Base-by-base conservation (phyloP, 768 basidiomycete species). In the Omphalotus guepiniiformis region DNA sequence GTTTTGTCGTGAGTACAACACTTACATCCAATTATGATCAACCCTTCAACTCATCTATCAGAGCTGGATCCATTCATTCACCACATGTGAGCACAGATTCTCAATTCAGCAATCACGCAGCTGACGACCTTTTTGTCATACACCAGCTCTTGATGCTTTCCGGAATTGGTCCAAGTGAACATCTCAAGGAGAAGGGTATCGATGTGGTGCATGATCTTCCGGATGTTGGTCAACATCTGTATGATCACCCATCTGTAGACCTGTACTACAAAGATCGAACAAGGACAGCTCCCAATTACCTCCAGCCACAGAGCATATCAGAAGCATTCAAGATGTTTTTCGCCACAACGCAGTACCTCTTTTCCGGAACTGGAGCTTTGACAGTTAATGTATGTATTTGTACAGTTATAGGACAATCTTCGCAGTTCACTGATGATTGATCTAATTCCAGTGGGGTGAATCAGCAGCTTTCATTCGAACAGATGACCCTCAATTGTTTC, bases 171-270 rank as follows among this genome's bases (percentile, higher is more conserved):
- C 85, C 88, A 28, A 71, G 73, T 2, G 68, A 68, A 1, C 72
- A 85, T 11, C 70, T 92, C 29, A 53, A 67, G 9, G 60, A 68
- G 29, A 66, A 81, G 47, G 63, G 64, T 4, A 82, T 93, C 18
- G 68, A 76, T 1, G 63, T 82, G 25, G 65, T 83, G 16, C 58
- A 78, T 5, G 79, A 90, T 54, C 74, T 85, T 2, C 83, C 85
- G 0, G 82, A 82, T 9, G 88, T 93, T 16, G 91, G 91, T 12
- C 68, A 75, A 7, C 74, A 90, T 59, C 73, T 93, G 15, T 68
- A 75, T 37, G 90, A 93, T 57, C 90, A 92, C 55, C 69, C 73
- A 3, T 70, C 73, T 12, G 71, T 85, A 41, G 68, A 74, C 55
- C 42, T 80, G 21, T 69, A 71, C 53, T 71, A 77, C 60, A 72